Base-by-base conservation (phyloP, 202 grass and related monocot genomes). In the Panicum hallii region DNA sequence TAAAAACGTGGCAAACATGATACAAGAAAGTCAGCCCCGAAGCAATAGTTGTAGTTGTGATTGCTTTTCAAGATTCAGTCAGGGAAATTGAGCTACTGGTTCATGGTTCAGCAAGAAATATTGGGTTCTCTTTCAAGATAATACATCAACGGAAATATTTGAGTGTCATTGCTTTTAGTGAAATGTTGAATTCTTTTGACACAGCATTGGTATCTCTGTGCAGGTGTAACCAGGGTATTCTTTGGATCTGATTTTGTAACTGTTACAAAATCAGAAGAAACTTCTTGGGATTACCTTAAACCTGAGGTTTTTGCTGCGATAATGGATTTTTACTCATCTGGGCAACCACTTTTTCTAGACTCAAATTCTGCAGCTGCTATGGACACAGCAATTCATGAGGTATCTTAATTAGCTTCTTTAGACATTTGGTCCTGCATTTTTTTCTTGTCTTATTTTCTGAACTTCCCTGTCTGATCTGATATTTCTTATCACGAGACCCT, bases 311-410 rank as follows among this genome's bases (percentile, higher is more conserved):
- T 97, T 82, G 97, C 92, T 40, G 93, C 62, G 9, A 97, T 99
- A 79, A 97, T 99, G 97, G 93, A 99, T 70, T 99, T 99, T 55
- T 97, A 97, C 87, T 90, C 92, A 83, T 99, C 97, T 81, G 92
- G 93, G 47, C 90, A 99, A 70, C 45, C 90, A 81, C 82, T 99
- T 83, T 99, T 99, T 83, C 77, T 91, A 63, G 97, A 97, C 64
- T 79, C 92, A 74, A 92, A 85, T 88, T 47, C 80, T 64, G 83
- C 93, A 74, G 84, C 91, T 82, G 89, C 93, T 38, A 96, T 89
- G 90, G 93, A 97, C 84, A 94, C 97, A 61, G 85, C 97, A 30
- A 97, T 97, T 82, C 79, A 97, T 40, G 97, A 99, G 91, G 97
- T 99, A 90, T 84, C 43, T 77, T 20, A 45, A 22, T 46, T 34